Conservation (phyloP, 2,329 filamentous ascomycete species). For the Penicillium verrucosum region DNA sequence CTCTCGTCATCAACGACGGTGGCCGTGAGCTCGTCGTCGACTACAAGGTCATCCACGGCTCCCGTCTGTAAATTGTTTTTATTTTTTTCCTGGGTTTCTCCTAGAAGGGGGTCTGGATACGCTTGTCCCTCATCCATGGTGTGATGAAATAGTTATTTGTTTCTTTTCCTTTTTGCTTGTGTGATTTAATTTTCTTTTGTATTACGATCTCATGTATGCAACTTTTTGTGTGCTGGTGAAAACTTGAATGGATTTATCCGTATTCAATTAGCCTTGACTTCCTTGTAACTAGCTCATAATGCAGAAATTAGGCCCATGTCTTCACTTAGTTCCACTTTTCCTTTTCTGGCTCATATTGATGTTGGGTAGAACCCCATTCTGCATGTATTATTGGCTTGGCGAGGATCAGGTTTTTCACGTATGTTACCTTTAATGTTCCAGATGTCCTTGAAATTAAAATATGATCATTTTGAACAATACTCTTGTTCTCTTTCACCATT, state of each 20-base stretch:
- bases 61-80: slow-evolving; percentile 53
- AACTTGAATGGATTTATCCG: slow-evolving; percentile 15
- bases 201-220: slow-evolving; percentile 23
- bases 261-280: background rate
- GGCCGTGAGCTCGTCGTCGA: slow-evolving; percentile 95
- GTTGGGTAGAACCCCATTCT: background rate
- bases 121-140: slow-evolving; percentile 11
- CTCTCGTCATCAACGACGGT: slow-evolving; percentile 91
- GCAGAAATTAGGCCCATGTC: background rate
- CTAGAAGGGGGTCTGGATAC: slow-evolving; percentile 3
- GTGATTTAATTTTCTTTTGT: slow-evolving; percentile 27
- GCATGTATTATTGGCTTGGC: background rate
- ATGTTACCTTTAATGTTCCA: too few species aligned
- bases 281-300: slow-evolving; percentile 11
- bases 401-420: background rate
- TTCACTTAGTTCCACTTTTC: background rate
- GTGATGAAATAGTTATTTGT: slow-evolving; percentile 16
- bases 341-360: background rate
- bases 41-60: slow-evolving; percentile 95
- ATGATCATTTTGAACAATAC: too few species aligned
- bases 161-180: slow-evolving; percentile 13
- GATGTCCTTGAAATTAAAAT: background rate
- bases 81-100: slow-evolving; percentile 6
- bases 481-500: background rate
- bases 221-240: slow-evolving; percentile 16